phyloP scores from a whole-genome alignment of 1,284 basidiomycete species.

The Malassezia caprae region DNA sequence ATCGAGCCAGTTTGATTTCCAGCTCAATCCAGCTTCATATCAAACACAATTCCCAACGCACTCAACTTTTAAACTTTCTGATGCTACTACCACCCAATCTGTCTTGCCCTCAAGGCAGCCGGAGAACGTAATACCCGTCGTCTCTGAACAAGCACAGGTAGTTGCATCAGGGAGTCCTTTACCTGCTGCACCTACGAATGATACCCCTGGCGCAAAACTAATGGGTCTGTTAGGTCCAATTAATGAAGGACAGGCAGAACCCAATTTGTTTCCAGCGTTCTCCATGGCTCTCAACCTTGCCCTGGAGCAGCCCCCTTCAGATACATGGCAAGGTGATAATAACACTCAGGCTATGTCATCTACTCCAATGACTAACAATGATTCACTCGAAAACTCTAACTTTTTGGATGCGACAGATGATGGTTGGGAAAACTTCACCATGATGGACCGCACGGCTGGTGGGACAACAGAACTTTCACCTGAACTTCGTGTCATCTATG shows the following conservation, averaged over 20 bases:
- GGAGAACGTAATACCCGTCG: not conserved
- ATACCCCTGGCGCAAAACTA: not conserved
- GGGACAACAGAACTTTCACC: conserved; percentile 12
- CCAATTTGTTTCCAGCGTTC: not conserved
- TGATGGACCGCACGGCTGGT: not conserved
- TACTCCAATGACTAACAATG: not conserved
- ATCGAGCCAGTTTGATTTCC: not conserved
- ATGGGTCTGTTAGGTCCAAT: not conserved
- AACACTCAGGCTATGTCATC: not conserved
- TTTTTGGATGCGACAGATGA: not conserved
- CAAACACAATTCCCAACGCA: not conserved
- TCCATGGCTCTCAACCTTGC: not conserved
- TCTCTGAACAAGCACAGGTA: not conserved
- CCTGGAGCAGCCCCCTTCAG: not conserved
- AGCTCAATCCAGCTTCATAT: not conserved
- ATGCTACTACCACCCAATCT: not conserved
- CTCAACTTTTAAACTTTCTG: not conserved
- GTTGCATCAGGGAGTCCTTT: not conserved
- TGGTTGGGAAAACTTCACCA: not conserved
- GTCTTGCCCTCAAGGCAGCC: not conserved
- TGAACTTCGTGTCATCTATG: conserved; percentile 71
- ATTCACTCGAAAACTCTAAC: not conserved
- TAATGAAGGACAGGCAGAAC: not conserved
- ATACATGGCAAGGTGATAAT: not conserved
- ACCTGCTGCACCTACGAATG: not conserved